Evolutionary conservation across 2,329 filamentous ascomycete species (phyloP).

Genomic region (Colletotrichum sublineola): DNA sequence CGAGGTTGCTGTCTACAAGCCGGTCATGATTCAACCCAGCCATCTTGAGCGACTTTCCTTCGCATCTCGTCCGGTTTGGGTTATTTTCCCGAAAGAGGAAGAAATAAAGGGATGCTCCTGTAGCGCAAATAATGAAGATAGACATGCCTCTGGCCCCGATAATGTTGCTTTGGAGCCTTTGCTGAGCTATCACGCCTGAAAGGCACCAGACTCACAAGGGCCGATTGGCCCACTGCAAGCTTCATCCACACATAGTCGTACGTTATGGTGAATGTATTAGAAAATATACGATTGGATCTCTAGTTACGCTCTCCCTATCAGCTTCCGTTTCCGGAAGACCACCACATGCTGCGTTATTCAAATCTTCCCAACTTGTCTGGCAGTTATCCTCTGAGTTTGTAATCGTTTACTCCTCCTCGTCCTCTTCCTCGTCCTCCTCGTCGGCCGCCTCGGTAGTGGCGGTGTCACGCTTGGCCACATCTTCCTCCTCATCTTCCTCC

Average conservation of each 20-base stretch:
- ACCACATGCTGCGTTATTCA: not conserved
- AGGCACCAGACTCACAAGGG: not conserved
- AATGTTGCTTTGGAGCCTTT: no score
- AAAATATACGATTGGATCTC: not conserved
- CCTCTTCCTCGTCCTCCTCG: slow-evolving; percentile 14
- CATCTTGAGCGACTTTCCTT: no score
- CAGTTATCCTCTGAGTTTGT: no score
- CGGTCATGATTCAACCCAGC: no score
- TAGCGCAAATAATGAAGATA: no score
- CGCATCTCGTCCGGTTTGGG: no score
- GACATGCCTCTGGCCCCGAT: no score
- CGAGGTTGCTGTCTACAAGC: no score
- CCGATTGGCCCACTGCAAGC: not conserved
- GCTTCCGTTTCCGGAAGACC: slow-evolving; percentile 42
- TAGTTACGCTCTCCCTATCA: not conserved
- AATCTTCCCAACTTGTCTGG: not conserved
- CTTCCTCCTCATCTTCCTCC: slow-evolving; percentile 24
- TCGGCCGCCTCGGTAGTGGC: not conserved
- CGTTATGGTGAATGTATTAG: no score
- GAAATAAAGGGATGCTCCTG: no score
- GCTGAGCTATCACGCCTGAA: no score
- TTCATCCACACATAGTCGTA: rapidly evolving
- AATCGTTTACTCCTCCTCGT: slow-evolving; percentile 13
- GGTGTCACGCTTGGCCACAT: slow-evolving; percentile 11
- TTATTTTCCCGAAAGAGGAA: no score